Evolutionary conservation across 208 protist genomes (phyloP).

Genomic region (Leishmania mexicana): DNA sequence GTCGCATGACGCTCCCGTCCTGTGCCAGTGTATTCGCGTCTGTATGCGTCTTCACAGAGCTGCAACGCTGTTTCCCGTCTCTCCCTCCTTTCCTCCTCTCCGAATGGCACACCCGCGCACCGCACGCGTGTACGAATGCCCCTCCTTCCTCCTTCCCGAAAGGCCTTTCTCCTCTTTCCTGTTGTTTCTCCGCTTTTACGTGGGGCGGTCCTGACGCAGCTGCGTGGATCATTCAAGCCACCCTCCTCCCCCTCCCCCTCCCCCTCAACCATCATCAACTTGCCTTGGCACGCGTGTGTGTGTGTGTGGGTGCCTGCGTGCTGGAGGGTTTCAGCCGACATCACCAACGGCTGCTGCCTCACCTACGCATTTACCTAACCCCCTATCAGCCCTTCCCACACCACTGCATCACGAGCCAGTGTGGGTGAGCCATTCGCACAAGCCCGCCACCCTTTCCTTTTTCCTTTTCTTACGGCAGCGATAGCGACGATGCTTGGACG

Average conservation of each 20-base stretch:
- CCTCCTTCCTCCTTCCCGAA: constrained; percentile 5
- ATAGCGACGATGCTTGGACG: constrained; percentile 61
- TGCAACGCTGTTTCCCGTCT: neutral
- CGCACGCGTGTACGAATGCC: neutral
- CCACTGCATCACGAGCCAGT: neutral
- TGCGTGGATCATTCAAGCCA: neutral
- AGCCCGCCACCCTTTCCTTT: neutral
- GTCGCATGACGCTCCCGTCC: neutral
- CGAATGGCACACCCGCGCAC: neutral
- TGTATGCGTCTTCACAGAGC: neutral
- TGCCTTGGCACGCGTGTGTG: neutral
- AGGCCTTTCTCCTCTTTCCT: constrained; percentile 10
- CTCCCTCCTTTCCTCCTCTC: constrained; percentile 3
- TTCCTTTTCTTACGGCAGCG: neutral
- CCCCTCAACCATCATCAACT: neutral
- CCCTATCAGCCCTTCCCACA: neutral
- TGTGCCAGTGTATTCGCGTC: neutral
- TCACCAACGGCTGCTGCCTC: neutral
- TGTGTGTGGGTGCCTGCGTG: neutral
- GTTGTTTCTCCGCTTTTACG: constrained; percentile 14
- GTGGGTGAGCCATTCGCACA: neutral
- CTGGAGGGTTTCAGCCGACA: neutral
- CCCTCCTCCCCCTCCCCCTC: neutral
- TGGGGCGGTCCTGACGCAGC: neutral
- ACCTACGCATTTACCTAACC: neutral